Evolutionary conservation across 768 basidiomycete genomes (phyloP).

Genomic region (Lentinula aciculospora): DNA sequence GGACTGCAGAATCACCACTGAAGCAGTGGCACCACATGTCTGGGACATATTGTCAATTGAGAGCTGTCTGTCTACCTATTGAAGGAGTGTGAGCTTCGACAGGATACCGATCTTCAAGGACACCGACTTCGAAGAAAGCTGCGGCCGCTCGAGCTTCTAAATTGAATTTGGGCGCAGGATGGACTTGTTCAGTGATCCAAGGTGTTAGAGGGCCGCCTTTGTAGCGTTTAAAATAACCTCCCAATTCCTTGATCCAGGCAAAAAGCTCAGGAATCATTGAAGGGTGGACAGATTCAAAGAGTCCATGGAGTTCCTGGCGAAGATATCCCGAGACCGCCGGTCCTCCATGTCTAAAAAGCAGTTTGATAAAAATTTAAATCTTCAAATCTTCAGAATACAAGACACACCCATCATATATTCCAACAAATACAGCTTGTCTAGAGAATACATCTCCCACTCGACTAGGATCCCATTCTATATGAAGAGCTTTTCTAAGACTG

Average conservation of each 20-base stretch:
- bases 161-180: conserved; percentile 40
- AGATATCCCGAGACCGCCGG: conserved; percentile 85
- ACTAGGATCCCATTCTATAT: conserved; percentile 69
- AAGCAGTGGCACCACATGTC: conserved; percentile 85
- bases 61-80: conserved; percentile 72
- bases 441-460: conserved; percentile 49
- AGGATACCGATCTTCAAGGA: neutral
- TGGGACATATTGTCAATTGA: conserved; percentile 65
- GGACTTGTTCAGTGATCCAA: conserved; percentile 43
- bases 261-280: conserved; percentile 68
- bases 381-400: conserved; percentile 1
- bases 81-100: conserved; percentile 7
- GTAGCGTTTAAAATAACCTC: conserved; percentile 91
- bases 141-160: conserved; percentile 82
- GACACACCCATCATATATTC: conserved; percentile 85
- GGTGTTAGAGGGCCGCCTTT: conserved; percentile 72
- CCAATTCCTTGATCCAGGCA: conserved; percentile 70
- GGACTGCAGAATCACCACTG: conserved; percentile 86
- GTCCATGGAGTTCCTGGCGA: conserved; percentile 77
- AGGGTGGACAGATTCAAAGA: conserved; percentile 77
- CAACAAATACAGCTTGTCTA: conserved; percentile 77
- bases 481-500: conserved; percentile 56
- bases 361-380: neutral
- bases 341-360: conserved; percentile 76
- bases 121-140: conserved; percentile 78